A percentile compares a stretch with the other conserved stretches of the same genome.
These are phyloP conservation scores for Aspergillus haitiensis DNA, from an alignment of 495 filamentous ascomycete genomes.

Conservation along the genomic window DNA sequence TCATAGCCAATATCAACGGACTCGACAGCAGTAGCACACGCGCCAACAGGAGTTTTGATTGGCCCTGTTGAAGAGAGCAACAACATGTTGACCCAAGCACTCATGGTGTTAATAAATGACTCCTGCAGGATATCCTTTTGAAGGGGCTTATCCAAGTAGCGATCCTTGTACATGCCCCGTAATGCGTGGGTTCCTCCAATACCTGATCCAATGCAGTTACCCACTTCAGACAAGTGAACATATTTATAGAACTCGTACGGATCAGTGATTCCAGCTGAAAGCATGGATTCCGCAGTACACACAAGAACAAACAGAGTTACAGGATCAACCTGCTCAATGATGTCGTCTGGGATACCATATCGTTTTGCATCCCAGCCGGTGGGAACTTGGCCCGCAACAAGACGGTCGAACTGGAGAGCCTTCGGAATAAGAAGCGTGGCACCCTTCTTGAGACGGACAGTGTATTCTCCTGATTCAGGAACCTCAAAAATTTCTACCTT, in stretches of 20 bases:
- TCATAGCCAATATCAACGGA: slow-evolving; percentile 97
- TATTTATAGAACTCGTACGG: slow-evolving; percentile 99
- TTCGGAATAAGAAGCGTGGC: slow-evolving; percentile 94
- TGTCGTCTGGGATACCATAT: slow-evolving; percentile 96
- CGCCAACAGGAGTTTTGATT: slow-evolving; percentile 97
- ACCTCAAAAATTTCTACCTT: slow-evolving; percentile 98
- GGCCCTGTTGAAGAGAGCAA: slow-evolving; percentile 94
- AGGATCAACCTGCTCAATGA: slow-evolving; percentile 95
- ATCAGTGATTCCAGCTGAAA: slow-evolving; percentile 95
- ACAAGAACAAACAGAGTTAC: slow-evolving; percentile 94
- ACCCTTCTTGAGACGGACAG: slow-evolving; percentile 89
- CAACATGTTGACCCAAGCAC: slow-evolving; percentile 99
- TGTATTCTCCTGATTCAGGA: slow-evolving; percentile 91
- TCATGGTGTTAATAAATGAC: slow-evolving; percentile 99
- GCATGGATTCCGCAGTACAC: slow-evolving; percentile 84
- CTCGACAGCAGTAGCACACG: slow-evolving; percentile 95
- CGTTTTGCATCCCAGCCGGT: slow-evolving; percentile 94
- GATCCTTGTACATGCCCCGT: slow-evolving; percentile 97
- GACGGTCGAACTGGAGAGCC: slow-evolving; percentile 92
- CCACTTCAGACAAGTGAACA: slow-evolving; percentile 95
- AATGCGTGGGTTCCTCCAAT: slow-evolving; percentile 92
- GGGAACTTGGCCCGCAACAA: slow-evolving; percentile 94
- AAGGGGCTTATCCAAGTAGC: slow-evolving; percentile 93
- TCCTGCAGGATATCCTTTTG: slow-evolving; percentile 99
- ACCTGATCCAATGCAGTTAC: slow-evolving; percentile 97